Evolutionary conservation across 805 yeast genomes (phyloP).

Genomic region (Scheffersomyces stipitis): DNA sequence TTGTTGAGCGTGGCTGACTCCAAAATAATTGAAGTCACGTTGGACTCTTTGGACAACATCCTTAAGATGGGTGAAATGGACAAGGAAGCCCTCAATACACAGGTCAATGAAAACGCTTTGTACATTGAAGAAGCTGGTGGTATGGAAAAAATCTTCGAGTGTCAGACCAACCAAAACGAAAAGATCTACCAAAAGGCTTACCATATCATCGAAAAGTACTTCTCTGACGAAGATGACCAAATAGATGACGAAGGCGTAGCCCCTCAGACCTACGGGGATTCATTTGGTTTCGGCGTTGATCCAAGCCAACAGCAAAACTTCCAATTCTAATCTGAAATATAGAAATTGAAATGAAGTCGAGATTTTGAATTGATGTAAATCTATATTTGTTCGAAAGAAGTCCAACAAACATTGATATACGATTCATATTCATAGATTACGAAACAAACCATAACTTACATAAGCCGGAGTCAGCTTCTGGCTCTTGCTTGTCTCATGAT

Average conservation of each 20-base stretch:
- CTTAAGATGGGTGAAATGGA: slow-evolving; percentile 93
- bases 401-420: too few relatives aligned
- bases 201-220: slow-evolving; percentile 86
- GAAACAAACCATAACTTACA: too few relatives aligned
- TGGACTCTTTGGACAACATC: slow-evolving; percentile 93
- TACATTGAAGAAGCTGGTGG: slow-evolving; percentile 98
- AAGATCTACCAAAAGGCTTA: slow-evolving; percentile 90
- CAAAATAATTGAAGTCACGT: slow-evolving; percentile 89
- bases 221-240: slow-evolving; percentile 74
- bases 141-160: slow-evolving; percentile 90
- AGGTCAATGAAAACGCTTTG: slow-evolving; percentile 82
- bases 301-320: slow-evolving; percentile 56
- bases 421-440: too few relatives aligned
- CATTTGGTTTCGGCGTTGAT: slow-evolving; percentile 83
- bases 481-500: too few relatives aligned
- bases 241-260: slow-evolving; percentile 68
- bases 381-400: too few relatives aligned
- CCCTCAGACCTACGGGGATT: slow-evolving; percentile 75
- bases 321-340: slow-evolving; percentile 47
- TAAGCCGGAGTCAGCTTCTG: too few relatives aligned
- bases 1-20: slow-evolving; percentile 83
- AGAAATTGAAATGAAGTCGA: too few relatives aligned
- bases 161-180: slow-evolving; percentile 90
- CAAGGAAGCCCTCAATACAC: slow-evolving; percentile 68
- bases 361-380: too few relatives aligned